Evolutionary conservation across 2,329 filamentous ascomycete genomes (phyloP), one percentile per base, ranked within the genome.

Genomic region (Aspergillus chevalieri): DNA sequence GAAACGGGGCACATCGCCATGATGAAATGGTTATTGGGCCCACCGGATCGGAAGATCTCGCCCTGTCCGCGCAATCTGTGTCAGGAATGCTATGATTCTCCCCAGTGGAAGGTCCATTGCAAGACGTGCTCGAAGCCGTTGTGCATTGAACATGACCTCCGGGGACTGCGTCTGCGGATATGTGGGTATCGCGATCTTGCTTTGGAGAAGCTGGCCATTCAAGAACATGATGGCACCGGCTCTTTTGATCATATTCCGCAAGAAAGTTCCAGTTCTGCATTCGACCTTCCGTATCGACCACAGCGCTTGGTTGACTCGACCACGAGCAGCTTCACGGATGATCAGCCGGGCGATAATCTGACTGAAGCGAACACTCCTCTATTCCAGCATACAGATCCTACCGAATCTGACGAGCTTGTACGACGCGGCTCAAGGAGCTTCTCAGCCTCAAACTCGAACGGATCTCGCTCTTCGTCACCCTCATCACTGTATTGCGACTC

Each of bases 71-170:
- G 79, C 41, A 79, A 78, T 43, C 61, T 82, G 15, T 82, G 79
- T 58, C 73, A 78, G 46, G 77, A 80, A 50, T 82, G 79, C 60
- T 79, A 80, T 54, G 72, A 75, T 26, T 77, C 75, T n/a, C 76
- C 78, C 43, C 73, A 77, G 44, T 82, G 79, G 79, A 81, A 79
- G 57, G 74, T 82, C n/a, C 73, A 77, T 36, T 82, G 79, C 62
- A 77, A 78, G 57, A 73, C 70, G 41, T 82, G 79, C 65, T 78
- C 78, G 38, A 78, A 73, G 47, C 73, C 78, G 2, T 66, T 82
- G 22, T 82, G 79, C 63, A 79, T 81, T 56, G 79, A 81, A 56
- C 79, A 82, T 60, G 79, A 82, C 55, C 74, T 82, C 42, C 74
- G 78, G 22, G 78, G 74, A 12, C 68, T 81, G 17, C 78, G 79